Conservation (phyloP, 306 rosid species). For the Quercus robur region DNA sequence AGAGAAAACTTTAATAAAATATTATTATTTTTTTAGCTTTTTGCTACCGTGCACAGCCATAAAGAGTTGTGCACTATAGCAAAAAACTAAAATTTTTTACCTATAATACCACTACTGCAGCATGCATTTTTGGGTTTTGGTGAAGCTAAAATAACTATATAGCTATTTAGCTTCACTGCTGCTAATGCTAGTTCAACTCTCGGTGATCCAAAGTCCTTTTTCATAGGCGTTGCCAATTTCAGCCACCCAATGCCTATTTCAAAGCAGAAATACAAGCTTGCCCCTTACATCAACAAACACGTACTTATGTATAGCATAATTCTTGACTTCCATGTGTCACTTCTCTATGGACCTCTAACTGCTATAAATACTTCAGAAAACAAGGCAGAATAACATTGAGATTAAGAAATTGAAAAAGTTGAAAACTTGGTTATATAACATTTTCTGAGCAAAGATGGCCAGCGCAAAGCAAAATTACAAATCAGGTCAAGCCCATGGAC, state of each 20-base stretch:
- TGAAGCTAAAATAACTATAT: no score
- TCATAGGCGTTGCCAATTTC: neutral
- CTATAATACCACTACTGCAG: no score
- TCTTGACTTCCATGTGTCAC: neutral
- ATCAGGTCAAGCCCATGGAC: conserved; percentile 37
- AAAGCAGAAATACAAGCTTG: conserved; percentile 31
- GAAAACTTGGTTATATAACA: neutral
- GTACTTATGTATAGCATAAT: neutral
- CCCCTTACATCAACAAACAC: neutral
- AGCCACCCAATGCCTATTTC: neutral
- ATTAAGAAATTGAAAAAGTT: neutral
- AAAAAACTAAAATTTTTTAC: no score
- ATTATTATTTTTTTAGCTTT: no score
- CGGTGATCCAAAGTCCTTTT: conserved; percentile 9
- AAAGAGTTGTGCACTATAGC: no score
- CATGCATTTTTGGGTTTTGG: no score
- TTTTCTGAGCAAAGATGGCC: conserved; percentile 40
- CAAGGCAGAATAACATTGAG: neutral
- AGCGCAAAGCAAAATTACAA: conserved; percentile 41
- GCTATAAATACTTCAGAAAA: neutral
- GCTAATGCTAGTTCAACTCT: neutral
- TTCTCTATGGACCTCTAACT: neutral
- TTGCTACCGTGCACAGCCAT: no score
- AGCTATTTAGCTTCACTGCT: no score
- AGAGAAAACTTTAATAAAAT: no score